Evolutionary conservation across 192 early-diverging fungal genomes (phyloP), one percentile per base, ranked within the genome.

Genomic region (Mortierella claussenii): DNA sequence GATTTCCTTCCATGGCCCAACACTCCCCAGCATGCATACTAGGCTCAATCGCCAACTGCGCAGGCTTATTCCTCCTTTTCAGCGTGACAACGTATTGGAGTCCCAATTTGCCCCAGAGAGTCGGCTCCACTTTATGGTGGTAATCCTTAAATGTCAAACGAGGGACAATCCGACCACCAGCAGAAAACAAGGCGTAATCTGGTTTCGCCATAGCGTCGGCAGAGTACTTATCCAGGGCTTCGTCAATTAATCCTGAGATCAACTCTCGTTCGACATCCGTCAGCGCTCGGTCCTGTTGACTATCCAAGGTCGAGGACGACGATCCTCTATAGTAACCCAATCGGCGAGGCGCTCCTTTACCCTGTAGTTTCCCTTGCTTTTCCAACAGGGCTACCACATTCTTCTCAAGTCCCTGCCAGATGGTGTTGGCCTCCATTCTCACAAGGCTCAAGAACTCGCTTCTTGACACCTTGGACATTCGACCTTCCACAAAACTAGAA

Each of bases 111-210:
- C 65, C 68, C 27, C 79, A 75, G 23, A 83, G 69, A 0, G 45
- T 68, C 1, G 54, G 55, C 3, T 50, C 32, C 9, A 60, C 56
- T 0, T 61, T 62, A 36, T 76, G 81, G 55, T 80, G 75, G 57
- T 84, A 89, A 1, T 89, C 87, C 27, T 71, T 56, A 8, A 87
- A 89, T n/a, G 91, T 93, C 2, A 89, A 81, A 0, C 56, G 53
- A 13, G 85, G 83, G 27, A 93, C 81, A 40, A 91, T 83, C 18
- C 86, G 84, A 18, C 88, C 88, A 0, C 92, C 92, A 6, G 84
- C 85, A 18, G 89, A 82, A 24, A 70, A 79, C 32, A 91, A 75
- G 0, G 92, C 92, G 84, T 87, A 93, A 71, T 93, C 92, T 1
- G 90, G 80, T 56, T 81, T 83, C 42, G 82, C 88, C 27, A 90